These are phyloP conservation scores for Heterobasidion annosum DNA, from an alignment of 1,284 basidiomycete species.

Conservation along the genomic window DNA sequence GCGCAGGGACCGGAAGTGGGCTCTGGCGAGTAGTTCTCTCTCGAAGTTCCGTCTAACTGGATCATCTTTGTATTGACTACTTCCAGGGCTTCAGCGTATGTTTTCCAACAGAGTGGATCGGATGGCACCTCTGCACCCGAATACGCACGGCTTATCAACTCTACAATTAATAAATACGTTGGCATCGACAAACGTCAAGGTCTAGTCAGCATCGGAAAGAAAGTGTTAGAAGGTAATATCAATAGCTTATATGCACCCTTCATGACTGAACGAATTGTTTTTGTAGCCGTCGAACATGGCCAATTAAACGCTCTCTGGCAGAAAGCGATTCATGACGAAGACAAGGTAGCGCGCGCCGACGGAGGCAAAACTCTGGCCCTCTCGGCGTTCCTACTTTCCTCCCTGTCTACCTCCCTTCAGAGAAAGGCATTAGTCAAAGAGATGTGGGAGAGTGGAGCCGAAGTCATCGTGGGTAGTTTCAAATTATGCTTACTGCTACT, in stretches of 20 bases:
- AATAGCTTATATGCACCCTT: not conserved
- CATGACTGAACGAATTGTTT: slow-evolving; percentile 1
- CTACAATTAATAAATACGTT: slow-evolving; percentile 49
- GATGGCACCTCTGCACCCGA: slow-evolving; percentile 17
- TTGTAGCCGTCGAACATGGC: slow-evolving; percentile 38
- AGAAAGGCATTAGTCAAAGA: slow-evolving; percentile 68
- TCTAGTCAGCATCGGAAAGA: slow-evolving; percentile 54
- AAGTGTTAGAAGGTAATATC: slow-evolving; percentile 43
- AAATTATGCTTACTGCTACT: slow-evolving; percentile 10
- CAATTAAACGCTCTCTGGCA: slow-evolving; percentile 41
- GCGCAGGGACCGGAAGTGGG: slow-evolving; percentile 63
- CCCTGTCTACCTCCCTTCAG: slow-evolving; percentile 52
- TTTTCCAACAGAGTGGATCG: slow-evolving; percentile 39
- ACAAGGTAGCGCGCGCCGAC: slow-evolving; percentile 25
- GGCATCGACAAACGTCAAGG: slow-evolving; percentile 69
- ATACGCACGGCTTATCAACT: slow-evolving; percentile 32
- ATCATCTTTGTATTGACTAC: slow-evolving; percentile 5
- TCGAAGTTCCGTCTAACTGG: not conserved
- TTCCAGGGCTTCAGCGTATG: slow-evolving; percentile 50
- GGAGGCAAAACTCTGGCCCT: slow-evolving; percentile 61
- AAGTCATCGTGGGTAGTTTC: slow-evolving; percentile 50
- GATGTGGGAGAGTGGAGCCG: slow-evolving; percentile 87
- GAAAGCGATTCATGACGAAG: slow-evolving; percentile 41
- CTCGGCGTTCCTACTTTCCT: slow-evolving; percentile 80
- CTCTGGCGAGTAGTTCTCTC: slow-evolving; percentile 56